phyloP scores from a whole-genome alignment of 305 asterid genomes.

The Solanum hybrid region DNA sequence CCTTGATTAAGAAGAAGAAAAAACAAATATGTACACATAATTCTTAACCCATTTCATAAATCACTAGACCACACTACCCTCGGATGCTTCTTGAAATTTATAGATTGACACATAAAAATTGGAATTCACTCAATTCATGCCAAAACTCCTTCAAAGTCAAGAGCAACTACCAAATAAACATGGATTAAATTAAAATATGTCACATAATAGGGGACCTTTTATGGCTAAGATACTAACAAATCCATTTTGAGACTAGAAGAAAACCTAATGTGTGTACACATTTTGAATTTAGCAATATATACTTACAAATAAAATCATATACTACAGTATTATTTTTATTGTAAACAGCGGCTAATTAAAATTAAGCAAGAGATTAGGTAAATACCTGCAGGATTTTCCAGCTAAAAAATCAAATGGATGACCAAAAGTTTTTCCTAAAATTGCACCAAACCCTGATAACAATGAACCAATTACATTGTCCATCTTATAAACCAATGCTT shows the following conservation, averaged over 20 bases:
- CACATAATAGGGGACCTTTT: neutral
- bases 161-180: neutral
- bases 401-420: constrained; percentile 79
- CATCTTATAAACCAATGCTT: constrained; percentile 24
- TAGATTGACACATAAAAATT: neutral
- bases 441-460: constrained; percentile 40
- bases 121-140: neutral
- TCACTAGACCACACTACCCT: neutral
- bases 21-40: neutral
- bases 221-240: neutral
- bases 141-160: neutral
- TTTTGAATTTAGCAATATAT: neutral
- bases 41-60: too few species aligned
- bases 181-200: neutral
- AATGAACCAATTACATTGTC: constrained; percentile 47
- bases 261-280: neutral
- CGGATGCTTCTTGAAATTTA: neutral
- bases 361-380: neutral
- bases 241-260: neutral
- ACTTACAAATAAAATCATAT: neutral
- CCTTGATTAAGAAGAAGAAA: neutral
- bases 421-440: constrained; percentile 40
- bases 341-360: neutral
- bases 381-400: constrained; percentile 61
- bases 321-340: neutral